phyloP scores from a whole-genome alignment of 495 filamentous ascomycete genomes.

The Xylaria nigripes region DNA sequence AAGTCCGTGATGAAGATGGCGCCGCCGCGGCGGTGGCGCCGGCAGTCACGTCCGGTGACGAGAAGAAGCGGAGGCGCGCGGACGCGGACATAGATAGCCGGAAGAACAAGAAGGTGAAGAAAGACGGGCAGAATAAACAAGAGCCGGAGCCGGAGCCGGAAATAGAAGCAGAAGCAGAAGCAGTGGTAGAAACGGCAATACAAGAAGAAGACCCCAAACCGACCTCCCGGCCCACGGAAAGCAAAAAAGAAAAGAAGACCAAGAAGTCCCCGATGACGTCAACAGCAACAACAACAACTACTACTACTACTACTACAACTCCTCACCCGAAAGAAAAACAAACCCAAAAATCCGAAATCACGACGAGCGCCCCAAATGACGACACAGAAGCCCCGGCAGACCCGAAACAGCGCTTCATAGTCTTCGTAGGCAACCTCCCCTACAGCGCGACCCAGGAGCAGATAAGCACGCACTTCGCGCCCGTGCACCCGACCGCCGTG shows the following conservation, averaged over 20 bases:
- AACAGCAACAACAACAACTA: too few species aligned
- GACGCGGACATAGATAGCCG: neutral
- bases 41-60: neutral
- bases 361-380: constrained; percentile 15
- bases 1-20: neutral
- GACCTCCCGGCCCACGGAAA: too few species aligned
- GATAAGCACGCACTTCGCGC: constrained; percentile 66
- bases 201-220: too few species aligned
- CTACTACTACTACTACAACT: too few species aligned
- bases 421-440: constrained; percentile 85
- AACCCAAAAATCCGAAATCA: constrained; percentile 10
- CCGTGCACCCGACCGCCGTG: constrained; percentile 61
- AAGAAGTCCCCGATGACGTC: too few species aligned
- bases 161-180: too few species aligned
- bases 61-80: constrained; percentile 17
- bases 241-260: too few species aligned
- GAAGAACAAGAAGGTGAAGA: constrained; percentile 21
- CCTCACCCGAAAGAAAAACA: constrained; percentile 1
- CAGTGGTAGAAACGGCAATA: too few species aligned
- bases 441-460: constrained; percentile 64
- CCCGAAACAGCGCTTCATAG: constrained; percentile 56
- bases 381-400: constrained; percentile 33
- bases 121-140: constrained; percentile 3
- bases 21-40: neutral
- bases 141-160: constrained; percentile 4